Evolutionary conservation across 1,139 yeast genomes (phyloP).

Genomic region (Geotrichum australiense): DNA sequence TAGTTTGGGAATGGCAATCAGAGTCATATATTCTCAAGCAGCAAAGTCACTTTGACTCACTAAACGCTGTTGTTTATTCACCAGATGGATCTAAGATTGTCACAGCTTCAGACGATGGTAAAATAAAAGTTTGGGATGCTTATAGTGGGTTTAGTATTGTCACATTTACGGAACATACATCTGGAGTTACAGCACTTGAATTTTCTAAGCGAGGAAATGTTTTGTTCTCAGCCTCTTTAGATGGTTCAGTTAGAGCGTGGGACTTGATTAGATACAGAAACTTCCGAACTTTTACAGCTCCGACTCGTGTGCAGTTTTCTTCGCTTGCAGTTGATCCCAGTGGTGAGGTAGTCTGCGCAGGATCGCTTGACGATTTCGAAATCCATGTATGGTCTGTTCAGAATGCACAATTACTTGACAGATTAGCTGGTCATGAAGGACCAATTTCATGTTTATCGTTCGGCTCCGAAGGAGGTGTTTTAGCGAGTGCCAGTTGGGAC

Average conservation of each 20-base stretch:
- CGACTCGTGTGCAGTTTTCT: slow-evolving; percentile 79
- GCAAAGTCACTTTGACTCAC: slow-evolving; percentile 93
- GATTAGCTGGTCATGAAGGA: slow-evolving; percentile 89
- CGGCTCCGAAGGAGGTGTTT: slow-evolving; percentile 63
- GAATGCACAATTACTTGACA: slow-evolving; percentile 83
- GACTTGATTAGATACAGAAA: slow-evolving; percentile 89
- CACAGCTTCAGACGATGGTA: slow-evolving; percentile 96
- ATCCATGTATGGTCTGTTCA: slow-evolving; percentile 97
- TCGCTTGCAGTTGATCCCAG: slow-evolving; percentile 94
- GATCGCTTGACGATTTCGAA: slow-evolving; percentile 83
- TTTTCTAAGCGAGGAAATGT: slow-evolving; percentile 88
- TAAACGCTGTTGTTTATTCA: slow-evolving; percentile 77
- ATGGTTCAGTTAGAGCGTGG: slow-evolving; percentile 97
- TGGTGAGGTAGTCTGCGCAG: slow-evolving; percentile 95
- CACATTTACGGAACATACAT: slow-evolving; percentile 85
- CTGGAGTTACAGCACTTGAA: slow-evolving; percentile 81
- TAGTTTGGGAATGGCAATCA: slow-evolving; percentile 98
- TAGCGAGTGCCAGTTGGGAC: slow-evolving; percentile 97
- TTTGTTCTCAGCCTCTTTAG: slow-evolving; percentile 81
- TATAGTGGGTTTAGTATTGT: slow-evolving; percentile 86
- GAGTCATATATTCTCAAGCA: slow-evolving; percentile 92
- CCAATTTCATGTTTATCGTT: slow-evolving; percentile 87
- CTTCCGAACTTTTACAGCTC: slow-evolving; percentile 88
- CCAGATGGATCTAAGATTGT: slow-evolving; percentile 93
- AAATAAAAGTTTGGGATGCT: slow-evolving; percentile 93